Evolutionary conservation across 2,329 filamentous ascomycete genomes (phyloP), one percentile per base, ranked within the genome.

Genomic region (Pseudocercospora fuligena): DNA sequence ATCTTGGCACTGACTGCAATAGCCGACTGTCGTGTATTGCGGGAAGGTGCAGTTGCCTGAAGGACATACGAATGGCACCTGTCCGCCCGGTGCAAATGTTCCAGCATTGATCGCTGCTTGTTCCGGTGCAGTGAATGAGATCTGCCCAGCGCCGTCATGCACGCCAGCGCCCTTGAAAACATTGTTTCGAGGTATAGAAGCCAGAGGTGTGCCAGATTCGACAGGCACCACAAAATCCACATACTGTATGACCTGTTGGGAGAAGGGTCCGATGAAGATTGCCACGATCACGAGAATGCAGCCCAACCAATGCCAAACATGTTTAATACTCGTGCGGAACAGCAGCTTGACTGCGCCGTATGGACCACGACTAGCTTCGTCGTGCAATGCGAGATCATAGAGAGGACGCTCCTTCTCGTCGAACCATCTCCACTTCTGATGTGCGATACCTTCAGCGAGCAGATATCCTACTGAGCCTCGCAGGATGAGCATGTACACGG

Each of bases 361-460:
- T 2, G 65, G 65, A 0, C 61, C 65, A 2, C 62, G 43, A 9
- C 60, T 64, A 5, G 61, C 65, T 19, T 59, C 62, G 47, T 67
- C 61, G 40, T 67, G 65, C 1, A 67, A n/a, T 7, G 31, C 65
- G 9, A 63, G 23, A 29, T 68, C 66, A 36, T 65, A 60, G 4
- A 68, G 56, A 4, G 66, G 66, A 8, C 47, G 21, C 12, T 21
- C 54, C 12, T 43, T 60, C 19, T 53, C 53, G 11, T 65, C 57
- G n/a, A 65, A 63, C 66, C 63, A 65, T 12, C 25, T 53, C 66
- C 66, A 68, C 27, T 68, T 68, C 29, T 56, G 47, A 2, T 65
- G 63, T 25, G 31, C 60, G 14, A 68, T 47, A 16, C 66, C 56
- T 46, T 68, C 63, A 1, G 66, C 46, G 3, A 68, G 53, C 8